A percentile compares a stretch with the other conserved stretches of the same genome.
Evolutionary conservation across 1,284 basidiomycete species (phyloP).

Genomic region (Puccinia brachypodii): DNA sequence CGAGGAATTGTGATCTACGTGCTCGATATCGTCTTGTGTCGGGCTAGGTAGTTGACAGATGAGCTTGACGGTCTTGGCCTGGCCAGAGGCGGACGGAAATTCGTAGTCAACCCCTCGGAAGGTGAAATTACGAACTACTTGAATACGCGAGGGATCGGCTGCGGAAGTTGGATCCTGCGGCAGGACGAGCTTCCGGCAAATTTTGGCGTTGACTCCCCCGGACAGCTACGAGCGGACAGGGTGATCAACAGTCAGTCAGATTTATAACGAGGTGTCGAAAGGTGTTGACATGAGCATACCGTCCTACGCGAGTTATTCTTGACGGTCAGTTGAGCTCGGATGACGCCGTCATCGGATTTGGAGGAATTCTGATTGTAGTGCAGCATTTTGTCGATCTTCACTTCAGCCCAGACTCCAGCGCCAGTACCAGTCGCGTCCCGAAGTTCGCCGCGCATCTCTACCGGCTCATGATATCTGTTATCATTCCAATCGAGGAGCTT

Average conservation of each 20-base stretch:
- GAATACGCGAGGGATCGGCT: constrained; percentile 50
- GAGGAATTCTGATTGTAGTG: constrained; percentile 20
- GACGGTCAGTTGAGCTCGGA: constrained; percentile 37
- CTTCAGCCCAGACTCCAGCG: constrained; percentile 44
- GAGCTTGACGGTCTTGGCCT: constrained; percentile 44
- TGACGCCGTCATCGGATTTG: constrained; percentile 11
- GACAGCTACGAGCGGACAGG: constrained; percentile 20
- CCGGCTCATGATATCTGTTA: constrained; percentile 34
- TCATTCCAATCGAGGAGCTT: constrained; percentile 45
- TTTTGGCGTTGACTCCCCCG: constrained; percentile 39
- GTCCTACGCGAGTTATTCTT: constrained; percentile 41
- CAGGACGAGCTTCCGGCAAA: constrained; percentile 31
- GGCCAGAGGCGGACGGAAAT: constrained; percentile 51
- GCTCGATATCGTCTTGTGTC: constrained; percentile 18
- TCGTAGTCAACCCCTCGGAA: constrained; percentile 52
- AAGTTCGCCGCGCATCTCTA: constrained; percentile 52
- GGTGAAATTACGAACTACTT: constrained; percentile 48
- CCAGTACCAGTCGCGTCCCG: constrained; percentile 44
- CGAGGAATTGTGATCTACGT: constrained; percentile 27
- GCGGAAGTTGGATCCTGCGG: constrained; percentile 21
- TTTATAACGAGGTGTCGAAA: background rate
- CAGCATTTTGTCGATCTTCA: constrained; percentile 30
- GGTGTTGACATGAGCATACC: background rate
- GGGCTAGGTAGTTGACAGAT: constrained; percentile 47
- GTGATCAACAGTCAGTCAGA: background rate